phyloP scores from a whole-genome alignment of 306 rosid genomes.

The Glycine soja region DNA sequence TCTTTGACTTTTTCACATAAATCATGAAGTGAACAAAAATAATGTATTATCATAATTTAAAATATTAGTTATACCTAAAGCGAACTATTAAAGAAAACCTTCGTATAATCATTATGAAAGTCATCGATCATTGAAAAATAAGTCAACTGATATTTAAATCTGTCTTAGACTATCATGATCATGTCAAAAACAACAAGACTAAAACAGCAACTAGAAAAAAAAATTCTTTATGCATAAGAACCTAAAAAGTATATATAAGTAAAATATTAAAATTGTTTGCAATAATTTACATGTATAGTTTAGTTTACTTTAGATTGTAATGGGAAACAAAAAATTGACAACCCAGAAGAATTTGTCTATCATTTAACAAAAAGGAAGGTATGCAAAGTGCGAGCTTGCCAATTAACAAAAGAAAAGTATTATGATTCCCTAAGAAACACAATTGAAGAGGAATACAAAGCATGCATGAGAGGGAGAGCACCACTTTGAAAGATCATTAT shows the following conservation, averaged over 20 bases:
- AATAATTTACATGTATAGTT: background rate
- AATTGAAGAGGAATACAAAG: background rate
- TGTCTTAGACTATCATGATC: background rate
- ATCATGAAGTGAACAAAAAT: background rate
- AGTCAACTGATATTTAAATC: conserved; percentile 28
- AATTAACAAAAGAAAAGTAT: conserved; percentile 13
- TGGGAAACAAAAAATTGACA: background rate
- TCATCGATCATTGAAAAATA: background rate
- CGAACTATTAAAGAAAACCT: background rate
- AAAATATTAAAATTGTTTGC: background rate
- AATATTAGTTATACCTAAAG: background rate
- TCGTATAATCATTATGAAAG: background rate
- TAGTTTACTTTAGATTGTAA: background rate
- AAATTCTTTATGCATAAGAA: background rate
- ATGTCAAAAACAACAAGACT: background rate
- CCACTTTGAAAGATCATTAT: conserved; percentile 30
- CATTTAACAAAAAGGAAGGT: background rate
- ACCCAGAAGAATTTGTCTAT: background rate
- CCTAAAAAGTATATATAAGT: background rate
- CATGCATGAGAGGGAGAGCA: conserved; percentile 24
- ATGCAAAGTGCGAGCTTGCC: conserved; percentile 33
- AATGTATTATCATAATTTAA: background rate
- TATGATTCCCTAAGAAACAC: background rate
- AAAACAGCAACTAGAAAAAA: background rate
- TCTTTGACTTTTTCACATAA: background rate